Base-by-base conservation (phyloP, 169 alveolate genomes). In the Babesia ovata region DNA sequence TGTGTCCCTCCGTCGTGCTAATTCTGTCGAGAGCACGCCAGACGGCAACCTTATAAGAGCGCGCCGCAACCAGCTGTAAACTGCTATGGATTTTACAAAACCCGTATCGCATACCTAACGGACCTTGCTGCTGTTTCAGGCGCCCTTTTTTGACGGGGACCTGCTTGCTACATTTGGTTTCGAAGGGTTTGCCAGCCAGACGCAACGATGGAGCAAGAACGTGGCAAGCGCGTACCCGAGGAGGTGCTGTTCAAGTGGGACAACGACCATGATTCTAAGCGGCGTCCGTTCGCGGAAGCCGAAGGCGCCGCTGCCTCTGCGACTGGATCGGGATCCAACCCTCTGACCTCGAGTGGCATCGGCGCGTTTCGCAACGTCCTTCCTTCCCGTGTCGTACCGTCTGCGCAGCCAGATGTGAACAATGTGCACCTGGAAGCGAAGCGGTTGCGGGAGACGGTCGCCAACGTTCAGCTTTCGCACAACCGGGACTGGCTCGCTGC, bases 161-260 rank as follows among this genome's bases (percentile, higher is more conserved):
- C 39, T 33, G 39, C 39, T 33, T 33, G 39, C 39, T 33, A 33
- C 39, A 33, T 6, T 6, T 33, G 39, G 39, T 50, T 50, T 50
- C 58, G 21, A 2, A 19, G 4, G 54, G 58, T 7, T 7, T 22
- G 21, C 7, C 21, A 4, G 17, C 2, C 22, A 3, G 14, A 16
- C 1, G 49, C 39, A 52, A 59, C 22, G 14, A 79, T 79, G 86
- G 76, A 42, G 19, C 58, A 39, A 19, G 71, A 60, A 16, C 36
- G 58, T 3, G 19, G 57, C 24, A 67, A 53, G 17, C 83, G 65
- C 22, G 24, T 61, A 2, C 44, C 75, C 11, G 83, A 79, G 56
- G 83, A 79, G 24, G 81, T 79, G n/a, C 75, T 79, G 49, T 79
- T 79, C 46, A 79, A 67, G 62, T 79, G 87, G 87, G 87, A 79